These are phyloP conservation scores for Escovopsis sp. DNA, from an alignment of 2,329 filamentous ascomycete species.

Conservation along the genomic window DNA sequence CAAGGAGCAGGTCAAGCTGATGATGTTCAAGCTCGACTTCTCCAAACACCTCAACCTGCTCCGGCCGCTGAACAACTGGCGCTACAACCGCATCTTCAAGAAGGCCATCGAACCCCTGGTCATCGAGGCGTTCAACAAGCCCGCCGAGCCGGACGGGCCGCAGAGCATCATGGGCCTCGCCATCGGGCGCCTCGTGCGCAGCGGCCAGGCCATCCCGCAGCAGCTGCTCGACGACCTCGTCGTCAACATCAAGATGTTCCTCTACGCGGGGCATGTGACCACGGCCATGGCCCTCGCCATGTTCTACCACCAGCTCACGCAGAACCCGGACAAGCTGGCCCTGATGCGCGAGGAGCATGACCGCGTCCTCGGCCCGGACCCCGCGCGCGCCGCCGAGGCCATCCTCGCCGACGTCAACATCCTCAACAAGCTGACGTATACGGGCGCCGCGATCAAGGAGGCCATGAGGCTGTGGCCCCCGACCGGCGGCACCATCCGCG, in stretches of 20 bases:
- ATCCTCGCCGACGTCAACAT: conserved; percentile 24
- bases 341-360: conserved; percentile 31
- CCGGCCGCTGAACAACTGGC: conserved; percentile 14
- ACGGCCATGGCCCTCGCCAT: conserved; percentile 19
- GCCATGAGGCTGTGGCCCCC: conserved; percentile 38
- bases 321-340: conserved; percentile 15
- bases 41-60: conserved; percentile 13
- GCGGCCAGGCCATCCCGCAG: conserved; percentile 10
- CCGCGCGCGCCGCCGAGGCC: background rate
- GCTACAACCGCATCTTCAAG: conserved; percentile 17
- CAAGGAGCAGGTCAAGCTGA: no score
- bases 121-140: conserved; percentile 8
- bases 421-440: conserved; percentile 38
- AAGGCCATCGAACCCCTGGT: conserved; percentile 14
- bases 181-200: conserved; percentile 16
- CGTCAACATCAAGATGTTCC: conserved; percentile 19
- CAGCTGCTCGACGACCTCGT: conserved; percentile 13
- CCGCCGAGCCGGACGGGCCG: conserved; percentile 7
- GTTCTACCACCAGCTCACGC: conserved; percentile 16
- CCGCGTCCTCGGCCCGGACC: conserved; percentile 30
- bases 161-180: conserved; percentile 20
- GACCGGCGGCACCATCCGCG: conserved; percentile 24
- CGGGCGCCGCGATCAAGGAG: conserved; percentile 40
- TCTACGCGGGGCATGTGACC: conserved; percentile 27
- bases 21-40: no score